These are phyloP conservation scores for Onygenales sp. DNA, from an alignment of 2,329 filamentous ascomycete species.

Conservation along the genomic window DNA sequence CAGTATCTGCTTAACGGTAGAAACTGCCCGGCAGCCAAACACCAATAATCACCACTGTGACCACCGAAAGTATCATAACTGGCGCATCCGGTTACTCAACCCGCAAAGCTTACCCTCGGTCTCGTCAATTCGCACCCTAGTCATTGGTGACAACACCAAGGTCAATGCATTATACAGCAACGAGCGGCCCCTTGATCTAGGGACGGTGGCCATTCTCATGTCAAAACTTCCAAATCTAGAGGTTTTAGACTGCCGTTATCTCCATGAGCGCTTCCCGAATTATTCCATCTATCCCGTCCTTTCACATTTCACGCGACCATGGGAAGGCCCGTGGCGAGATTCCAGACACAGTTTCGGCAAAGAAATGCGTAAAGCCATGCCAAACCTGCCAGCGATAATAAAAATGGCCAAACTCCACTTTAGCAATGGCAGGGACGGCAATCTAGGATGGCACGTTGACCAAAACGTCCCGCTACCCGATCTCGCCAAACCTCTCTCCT, in stretches of 20 bases:
- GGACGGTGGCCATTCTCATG: conserved; percentile 3
- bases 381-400: neutral
- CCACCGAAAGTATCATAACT: conserved; percentile 2
- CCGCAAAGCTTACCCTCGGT: conserved; percentile 1
- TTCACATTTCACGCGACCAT: neutral
- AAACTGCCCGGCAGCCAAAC: neutral
- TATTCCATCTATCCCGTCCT: neutral
- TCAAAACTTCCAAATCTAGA: conserved; percentile 6
- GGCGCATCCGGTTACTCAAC: conserved; percentile 3
- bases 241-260: conserved; percentile 1
- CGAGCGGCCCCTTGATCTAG: conserved; percentile 2
- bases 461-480: conserved; percentile 1
- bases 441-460: neutral
- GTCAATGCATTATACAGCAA: neutral
- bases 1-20: neutral
- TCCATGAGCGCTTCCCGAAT: conserved; percentile 2
- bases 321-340: conserved; percentile 6
- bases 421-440: neutral
- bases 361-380: neutral
- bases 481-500: conserved; percentile 1
- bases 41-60: neutral
- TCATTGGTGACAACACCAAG: neutral
- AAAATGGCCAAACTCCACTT: conserved; percentile 1
- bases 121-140: neutral
- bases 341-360: conserved; percentile 5